Evolutionary conservation across 2,329 filamentous ascomycete species (phyloP).

Genomic region (Colletotrichum lindemuthianum): DNA sequence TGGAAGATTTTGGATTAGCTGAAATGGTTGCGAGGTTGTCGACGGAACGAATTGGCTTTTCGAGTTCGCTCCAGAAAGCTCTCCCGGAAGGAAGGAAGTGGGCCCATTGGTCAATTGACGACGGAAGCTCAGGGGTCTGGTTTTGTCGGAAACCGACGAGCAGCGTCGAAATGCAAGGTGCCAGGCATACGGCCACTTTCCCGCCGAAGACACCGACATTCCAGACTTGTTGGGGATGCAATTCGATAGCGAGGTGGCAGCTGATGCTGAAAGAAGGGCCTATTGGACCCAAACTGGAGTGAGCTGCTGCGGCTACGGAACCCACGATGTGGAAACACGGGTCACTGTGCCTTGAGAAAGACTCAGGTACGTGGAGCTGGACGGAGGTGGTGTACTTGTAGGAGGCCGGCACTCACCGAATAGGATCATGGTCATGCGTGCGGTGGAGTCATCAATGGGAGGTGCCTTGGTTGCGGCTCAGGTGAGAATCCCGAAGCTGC

Average conservation of each 20-base stretch:
- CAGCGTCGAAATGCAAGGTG: slow-evolving; percentile 19
- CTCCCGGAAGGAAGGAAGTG: slow-evolving; percentile 13
- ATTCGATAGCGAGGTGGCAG: slow-evolving; percentile 11
- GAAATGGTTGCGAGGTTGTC: slow-evolving; percentile 7
- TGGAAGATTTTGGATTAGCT: neutral
- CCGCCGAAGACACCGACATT: slow-evolving; percentile 15
- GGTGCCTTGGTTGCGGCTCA: slow-evolving; percentile 13
- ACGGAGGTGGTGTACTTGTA: too few relatives aligned
- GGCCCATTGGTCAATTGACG: slow-evolving; percentile 30
- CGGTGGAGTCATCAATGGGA: slow-evolving; percentile 25
- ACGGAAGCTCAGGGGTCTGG: slow-evolving; percentile 13
- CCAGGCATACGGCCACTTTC: slow-evolving; percentile 21
- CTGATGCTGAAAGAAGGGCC: slow-evolving; percentile 15
- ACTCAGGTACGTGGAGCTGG: slow-evolving; percentile 1
- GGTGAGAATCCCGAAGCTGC: slow-evolving; percentile 3
- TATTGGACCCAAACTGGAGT: slow-evolving; percentile 1
- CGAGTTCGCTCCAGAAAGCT: slow-evolving; percentile 34
- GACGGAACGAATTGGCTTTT: neutral
- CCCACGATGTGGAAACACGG: neutral
- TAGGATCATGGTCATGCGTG: slow-evolving; percentile 31
- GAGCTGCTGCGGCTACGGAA: neutral
- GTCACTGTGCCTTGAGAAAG: slow-evolving; percentile 10
- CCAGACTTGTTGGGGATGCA: slow-evolving; percentile 18
- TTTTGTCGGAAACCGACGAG: slow-evolving; percentile 11
- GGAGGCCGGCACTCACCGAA: slow-evolving; percentile 15